Evolutionary conservation across 2,329 filamentous ascomycete genomes (phyloP), one percentile per base, ranked within the genome.

Genomic region (Fusarium austroafricanum): DNA sequence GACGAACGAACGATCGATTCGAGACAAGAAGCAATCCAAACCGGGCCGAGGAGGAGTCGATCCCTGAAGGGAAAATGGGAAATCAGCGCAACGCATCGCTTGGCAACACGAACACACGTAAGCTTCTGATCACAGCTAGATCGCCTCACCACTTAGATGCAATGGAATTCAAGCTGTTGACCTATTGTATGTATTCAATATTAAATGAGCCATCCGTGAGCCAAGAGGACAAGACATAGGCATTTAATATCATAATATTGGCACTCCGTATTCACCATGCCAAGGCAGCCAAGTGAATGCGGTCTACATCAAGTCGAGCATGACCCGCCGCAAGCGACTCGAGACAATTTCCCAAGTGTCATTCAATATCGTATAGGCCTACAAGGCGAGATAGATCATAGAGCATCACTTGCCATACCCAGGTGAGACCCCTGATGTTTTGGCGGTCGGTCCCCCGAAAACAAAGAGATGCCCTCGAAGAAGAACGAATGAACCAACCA

Each of bases 261-360:
- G 23, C 42, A 26, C 43, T 46, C 51, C 47, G 26, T 63, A 28
- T 28, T 47, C 61, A 45, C 44, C 31, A 21, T 49, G 63, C 63
- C 57, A 67, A 61, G 55, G 56, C 28, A 53, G 63, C 63, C 57
- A 67, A 61, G 55, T 61, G 33, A 53, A 38, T 18, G 46, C 49
- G 43, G 20, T 57, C 37, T 35, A 10, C 7, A 15, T 17, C 11
- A 46, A 35, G 31, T 38, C 15, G 39, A 37, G 31, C 40, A 39
- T 52, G 61, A 37, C 45, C 63, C 61, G 43, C 55, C 63, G 37
- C 35, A 53, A 56, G 66, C 65, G 56, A 51, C 57, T 61, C 66
- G 58, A 51, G 61, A 57, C 54, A 71, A 71, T 71, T 55, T 71
- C 68, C 65, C 65, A 47, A 46, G 39, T 52, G 44, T 67, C 53